phyloP scores from a whole-genome alignment of 805 yeast genomes.

The Clavispora carvajalis region DNA sequence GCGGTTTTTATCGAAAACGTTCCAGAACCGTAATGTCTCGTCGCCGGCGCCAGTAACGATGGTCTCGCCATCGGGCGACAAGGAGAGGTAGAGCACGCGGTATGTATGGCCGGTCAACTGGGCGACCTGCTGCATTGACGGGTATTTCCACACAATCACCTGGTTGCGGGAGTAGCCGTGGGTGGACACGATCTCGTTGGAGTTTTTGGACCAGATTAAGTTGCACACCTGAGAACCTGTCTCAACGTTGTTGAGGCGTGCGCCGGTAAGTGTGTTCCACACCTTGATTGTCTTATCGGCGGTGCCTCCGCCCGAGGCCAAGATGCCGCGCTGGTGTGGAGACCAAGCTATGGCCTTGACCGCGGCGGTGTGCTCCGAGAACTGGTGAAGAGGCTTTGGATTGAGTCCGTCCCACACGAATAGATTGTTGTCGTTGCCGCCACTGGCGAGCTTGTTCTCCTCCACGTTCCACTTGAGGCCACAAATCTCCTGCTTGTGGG shows the following conservation, averaged over 20 bases:
- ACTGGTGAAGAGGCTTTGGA: constrained; percentile 62
- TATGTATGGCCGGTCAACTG: constrained; percentile 92
- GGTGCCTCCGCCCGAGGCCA: constrained; percentile 97
- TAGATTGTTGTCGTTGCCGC: constrained; percentile 89
- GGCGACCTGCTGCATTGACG: constrained; percentile 87
- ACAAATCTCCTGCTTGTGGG: constrained; percentile 92
- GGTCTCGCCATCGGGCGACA: constrained; percentile 95
- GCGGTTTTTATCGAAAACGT: constrained; percentile 76
- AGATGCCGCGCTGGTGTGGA: constrained; percentile 89
- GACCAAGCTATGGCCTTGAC: constrained; percentile 97
- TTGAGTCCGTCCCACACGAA: constrained; percentile 83
- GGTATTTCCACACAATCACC: constrained; percentile 90
- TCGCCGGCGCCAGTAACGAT: constrained; percentile 99
- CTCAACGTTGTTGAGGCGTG: constrained; percentile 71
- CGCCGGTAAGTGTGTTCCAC: constrained; percentile 86
- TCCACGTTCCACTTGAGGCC: constrained; percentile 92
- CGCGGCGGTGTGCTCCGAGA: constrained; percentile 87
- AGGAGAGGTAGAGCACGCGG: constrained; percentile 80
- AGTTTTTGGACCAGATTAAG: constrained; percentile 85
- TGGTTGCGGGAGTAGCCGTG: constrained; percentile 93
- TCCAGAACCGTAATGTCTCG: constrained; percentile 94
- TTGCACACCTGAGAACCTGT: constrained; percentile 97
- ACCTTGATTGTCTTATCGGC: constrained; percentile 85
- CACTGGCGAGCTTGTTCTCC: constrained; percentile 88
- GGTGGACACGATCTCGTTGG: constrained; percentile 88